Evolutionary conservation across 2,329 filamentous ascomycete genomes (phyloP).

Genomic region (Monosporascus sp.): DNA sequence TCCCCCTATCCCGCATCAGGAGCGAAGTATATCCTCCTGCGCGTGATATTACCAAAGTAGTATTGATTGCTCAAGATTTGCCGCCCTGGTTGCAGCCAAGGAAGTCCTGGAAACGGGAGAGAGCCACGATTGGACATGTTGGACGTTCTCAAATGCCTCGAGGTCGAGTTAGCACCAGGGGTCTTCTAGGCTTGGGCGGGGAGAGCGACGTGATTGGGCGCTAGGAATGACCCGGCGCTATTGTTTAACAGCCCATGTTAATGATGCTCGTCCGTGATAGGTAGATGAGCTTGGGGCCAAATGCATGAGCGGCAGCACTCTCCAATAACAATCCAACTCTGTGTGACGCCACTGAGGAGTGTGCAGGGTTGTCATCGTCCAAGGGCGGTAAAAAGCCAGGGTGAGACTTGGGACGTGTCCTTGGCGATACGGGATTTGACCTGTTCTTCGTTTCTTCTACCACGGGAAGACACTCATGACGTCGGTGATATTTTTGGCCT

Average conservation of each 20-base stretch:
- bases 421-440: too few relatives aligned
- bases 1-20: slow-evolving; percentile 8
- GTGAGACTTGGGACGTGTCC: too few relatives aligned
- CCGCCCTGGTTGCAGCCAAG: slow-evolving; percentile 21
- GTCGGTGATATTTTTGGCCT: too few relatives aligned
- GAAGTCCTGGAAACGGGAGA: slow-evolving; percentile 13
- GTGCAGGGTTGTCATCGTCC: slow-evolving; percentile 30
- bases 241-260: slow-evolving; percentile 20
- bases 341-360: slow-evolving; percentile 36
- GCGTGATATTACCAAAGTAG: slow-evolving; percentile 4
- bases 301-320: slow-evolving; percentile 15
- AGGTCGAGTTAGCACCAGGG: slow-evolving; percentile 16
- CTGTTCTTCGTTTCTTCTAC: too few relatives aligned
- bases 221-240: slow-evolving; percentile 22
- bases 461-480: too few relatives aligned
- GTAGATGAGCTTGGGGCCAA: slow-evolving; percentile 18
- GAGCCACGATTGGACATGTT: slow-evolving; percentile 14
- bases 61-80: slow-evolving; percentile 14
- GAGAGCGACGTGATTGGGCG: slow-evolving; percentile 22
- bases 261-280: slow-evolving; percentile 30
- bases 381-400: slow-evolving; percentile 37
- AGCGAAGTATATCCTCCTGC: slow-evolving; percentile 8
- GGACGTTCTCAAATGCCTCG: slow-evolving; percentile 15
- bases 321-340: slow-evolving; percentile 33
- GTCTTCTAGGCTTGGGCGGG: slow-evolving; percentile 10